phyloP scores from a whole-genome alignment of 495 filamentous ascomycete genomes.

The Aspergillus asperescens region DNA sequence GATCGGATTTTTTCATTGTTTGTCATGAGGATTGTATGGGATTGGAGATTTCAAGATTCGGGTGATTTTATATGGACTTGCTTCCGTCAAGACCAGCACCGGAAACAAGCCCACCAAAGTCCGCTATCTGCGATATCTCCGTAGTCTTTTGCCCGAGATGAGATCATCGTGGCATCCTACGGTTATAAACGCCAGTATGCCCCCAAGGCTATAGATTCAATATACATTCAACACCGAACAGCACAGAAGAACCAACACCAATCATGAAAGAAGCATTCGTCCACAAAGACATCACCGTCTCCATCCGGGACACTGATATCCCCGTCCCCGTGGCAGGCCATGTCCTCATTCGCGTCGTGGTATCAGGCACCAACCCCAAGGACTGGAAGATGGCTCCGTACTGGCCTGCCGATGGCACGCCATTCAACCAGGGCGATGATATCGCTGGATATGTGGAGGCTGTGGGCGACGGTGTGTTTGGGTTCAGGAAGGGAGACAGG shows the following conservation, averaged over 20 bases:
- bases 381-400: conserved; percentile 55
- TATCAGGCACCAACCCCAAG: conserved; percentile 63
- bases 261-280: conserved; percentile 4
- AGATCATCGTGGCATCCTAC: too few species aligned
- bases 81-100: not conserved
- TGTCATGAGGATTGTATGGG: not conserved
- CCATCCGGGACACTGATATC: not conserved
- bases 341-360: conserved; percentile 60
- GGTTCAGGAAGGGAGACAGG: conserved; percentile 59
- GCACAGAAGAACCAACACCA: too few species aligned
- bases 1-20: not conserved
- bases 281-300: not conserved
- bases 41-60: not conserved
- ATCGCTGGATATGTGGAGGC: conserved; percentile 58
- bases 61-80: not conserved
- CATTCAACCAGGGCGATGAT: conserved; percentile 58
- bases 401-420: conserved; percentile 1
- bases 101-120: not conserved
- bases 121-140: not conserved
- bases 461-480: conserved; percentile 53
- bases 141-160: too few species aligned
- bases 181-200: too few species aligned
- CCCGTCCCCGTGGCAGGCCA: conserved; percentile 26
- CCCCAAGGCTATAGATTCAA: too few species aligned
- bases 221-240: too few species aligned